phyloP scores from a whole-genome alignment of 805 yeast genomes.

The Candida maltosa region DNA sequence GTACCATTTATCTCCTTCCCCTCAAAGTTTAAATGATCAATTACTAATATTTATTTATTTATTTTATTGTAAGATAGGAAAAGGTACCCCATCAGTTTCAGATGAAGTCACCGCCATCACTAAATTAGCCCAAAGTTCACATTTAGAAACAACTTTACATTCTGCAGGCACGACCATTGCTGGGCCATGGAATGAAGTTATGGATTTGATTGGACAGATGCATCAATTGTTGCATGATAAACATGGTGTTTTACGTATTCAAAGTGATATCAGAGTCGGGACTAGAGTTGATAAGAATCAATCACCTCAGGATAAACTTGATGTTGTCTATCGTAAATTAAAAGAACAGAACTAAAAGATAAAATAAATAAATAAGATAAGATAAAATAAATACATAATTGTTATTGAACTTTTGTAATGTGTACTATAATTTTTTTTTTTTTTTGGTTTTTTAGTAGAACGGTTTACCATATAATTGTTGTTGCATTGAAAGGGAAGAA shows the following conservation, averaged over 20 bases:
- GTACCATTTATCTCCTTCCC: slow-evolving; percentile 32
- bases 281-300: slow-evolving; percentile 77
- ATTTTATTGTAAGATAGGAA: slow-evolving; percentile 66
- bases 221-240: slow-evolving; percentile 66
- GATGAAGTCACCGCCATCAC: slow-evolving; percentile 76
- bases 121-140: slow-evolving; percentile 56
- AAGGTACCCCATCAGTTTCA: slow-evolving; percentile 73
- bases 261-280: slow-evolving; percentile 83
- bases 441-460: slow-evolving; percentile 1
- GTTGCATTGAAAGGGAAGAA: slow-evolving; percentile 2
- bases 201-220: slow-evolving; percentile 70
- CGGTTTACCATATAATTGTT: slow-evolving; percentile 5
- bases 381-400: neutral
- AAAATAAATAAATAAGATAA: slow-evolving; percentile 1
- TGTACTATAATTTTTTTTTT: neutral
- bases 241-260: slow-evolving; percentile 73
- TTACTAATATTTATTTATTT: slow-evolving; percentile 24
- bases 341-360: slow-evolving; percentile 10
- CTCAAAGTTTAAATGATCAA: slow-evolving; percentile 8
- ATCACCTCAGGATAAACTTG: slow-evolving; percentile 69
- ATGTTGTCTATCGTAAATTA: slow-evolving; percentile 54
- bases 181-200: slow-evolving; percentile 92
- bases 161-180: slow-evolving; percentile 91
- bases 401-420: neutral
- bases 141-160: slow-evolving; percentile 67